Conservation (phyloP, 192 early-diverging fungal genomes). For the Coemansia sp. region DNA sequence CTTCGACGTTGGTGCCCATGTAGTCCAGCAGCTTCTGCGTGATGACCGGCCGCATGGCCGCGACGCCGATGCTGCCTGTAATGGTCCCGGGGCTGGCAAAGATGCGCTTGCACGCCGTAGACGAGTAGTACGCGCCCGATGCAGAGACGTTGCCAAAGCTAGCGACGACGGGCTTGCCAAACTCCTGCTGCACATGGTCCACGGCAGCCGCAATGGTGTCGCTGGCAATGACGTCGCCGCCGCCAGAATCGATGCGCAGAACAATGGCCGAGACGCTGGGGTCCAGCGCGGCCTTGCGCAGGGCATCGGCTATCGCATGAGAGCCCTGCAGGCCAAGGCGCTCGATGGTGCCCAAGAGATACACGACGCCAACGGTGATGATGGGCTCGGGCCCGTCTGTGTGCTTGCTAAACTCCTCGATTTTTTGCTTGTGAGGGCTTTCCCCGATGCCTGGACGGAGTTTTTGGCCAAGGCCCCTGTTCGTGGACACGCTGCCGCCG, state of each 20-base stretch:
- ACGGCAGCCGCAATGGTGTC: slow-evolving; percentile 67
- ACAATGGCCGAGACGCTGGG: slow-evolving; percentile 58
- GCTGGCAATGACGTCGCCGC: slow-evolving; percentile 64
- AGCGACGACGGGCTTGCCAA: slow-evolving; percentile 65
- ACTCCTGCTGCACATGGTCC: slow-evolving; percentile 50
- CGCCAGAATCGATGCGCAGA: slow-evolving; percentile 67
- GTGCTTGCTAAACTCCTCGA: background rate
- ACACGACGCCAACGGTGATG: slow-evolving; percentile 63
- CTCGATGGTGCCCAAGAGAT: slow-evolving; percentile 58
- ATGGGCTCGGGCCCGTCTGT: background rate
- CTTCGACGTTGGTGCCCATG: slow-evolving; percentile 61
- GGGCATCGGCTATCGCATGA: slow-evolving; percentile 48
- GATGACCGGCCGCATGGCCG: slow-evolving; percentile 55
- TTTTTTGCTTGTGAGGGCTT: background rate
- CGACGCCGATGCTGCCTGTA: slow-evolving; percentile 75
- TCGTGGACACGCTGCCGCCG: background rate
- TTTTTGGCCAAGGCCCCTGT: background rate
- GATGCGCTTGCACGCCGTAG: slow-evolving; percentile 57
- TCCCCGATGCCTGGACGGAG: background rate
- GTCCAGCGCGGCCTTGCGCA: slow-evolving; percentile 58
- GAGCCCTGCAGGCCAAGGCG: slow-evolving; percentile 49
- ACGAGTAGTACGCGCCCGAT: slow-evolving; percentile 60
- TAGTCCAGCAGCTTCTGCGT: slow-evolving; percentile 58
- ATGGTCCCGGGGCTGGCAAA: slow-evolving; percentile 63
- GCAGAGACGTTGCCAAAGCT: slow-evolving; percentile 61